Evolutionary conservation across 352 stramenopile species (phyloP).

Genomic region (Phytopythium oedochilum): DNA sequence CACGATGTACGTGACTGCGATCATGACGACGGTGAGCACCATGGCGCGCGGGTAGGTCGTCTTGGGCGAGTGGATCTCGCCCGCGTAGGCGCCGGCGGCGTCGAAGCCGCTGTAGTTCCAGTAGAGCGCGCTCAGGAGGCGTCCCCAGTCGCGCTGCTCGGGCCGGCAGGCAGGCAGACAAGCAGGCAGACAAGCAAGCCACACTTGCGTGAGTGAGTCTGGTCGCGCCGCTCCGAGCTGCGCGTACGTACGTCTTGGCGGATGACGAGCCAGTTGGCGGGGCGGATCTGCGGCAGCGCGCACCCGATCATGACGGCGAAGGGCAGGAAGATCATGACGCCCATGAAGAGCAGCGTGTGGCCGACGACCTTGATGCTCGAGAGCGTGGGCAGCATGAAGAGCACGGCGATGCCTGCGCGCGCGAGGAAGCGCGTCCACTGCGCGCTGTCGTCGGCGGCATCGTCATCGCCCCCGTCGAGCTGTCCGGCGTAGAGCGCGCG

Average conservation of each 20-base stretch:
- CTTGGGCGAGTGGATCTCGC: conserved; percentile 81
- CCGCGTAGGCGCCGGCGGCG: conserved; percentile 86
- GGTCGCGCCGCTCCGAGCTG: neutral
- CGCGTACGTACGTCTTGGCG: conserved; percentile 22
- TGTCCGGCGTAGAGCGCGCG: conserved; percentile 32
- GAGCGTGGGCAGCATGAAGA: conserved; percentile 72
- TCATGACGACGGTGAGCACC: conserved; percentile 70
- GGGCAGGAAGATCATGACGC: conserved; percentile 85
- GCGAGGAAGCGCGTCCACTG: conserved; percentile 31
- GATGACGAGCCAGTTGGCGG: conserved; percentile 60
- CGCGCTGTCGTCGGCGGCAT: conserved; percentile 16
- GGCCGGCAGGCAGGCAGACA: too few relatives aligned
- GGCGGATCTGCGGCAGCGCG: conserved; percentile 52
- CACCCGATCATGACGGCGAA: conserved; percentile 87
- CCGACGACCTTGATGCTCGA: conserved; percentile 87
- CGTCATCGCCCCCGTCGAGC: conserved; percentile 1
- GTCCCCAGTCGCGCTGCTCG: conserved; percentile 59
- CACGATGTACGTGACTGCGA: conserved; percentile 82
- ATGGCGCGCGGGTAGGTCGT: conserved; percentile 82
- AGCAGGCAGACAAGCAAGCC: too few relatives aligned
- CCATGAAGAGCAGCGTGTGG: conserved; percentile 78
- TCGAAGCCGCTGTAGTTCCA: conserved; percentile 97
- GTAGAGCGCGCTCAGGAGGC: conserved; percentile 93
- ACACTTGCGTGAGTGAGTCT: neutral
- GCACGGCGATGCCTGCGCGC: conserved; percentile 25